Percentiles rank a stretch among this genome's conserved stretches.
phyloP scores from a whole-genome alignment of 2,329 filamentous ascomycete species.

The Microcyclosporella mali region DNA sequence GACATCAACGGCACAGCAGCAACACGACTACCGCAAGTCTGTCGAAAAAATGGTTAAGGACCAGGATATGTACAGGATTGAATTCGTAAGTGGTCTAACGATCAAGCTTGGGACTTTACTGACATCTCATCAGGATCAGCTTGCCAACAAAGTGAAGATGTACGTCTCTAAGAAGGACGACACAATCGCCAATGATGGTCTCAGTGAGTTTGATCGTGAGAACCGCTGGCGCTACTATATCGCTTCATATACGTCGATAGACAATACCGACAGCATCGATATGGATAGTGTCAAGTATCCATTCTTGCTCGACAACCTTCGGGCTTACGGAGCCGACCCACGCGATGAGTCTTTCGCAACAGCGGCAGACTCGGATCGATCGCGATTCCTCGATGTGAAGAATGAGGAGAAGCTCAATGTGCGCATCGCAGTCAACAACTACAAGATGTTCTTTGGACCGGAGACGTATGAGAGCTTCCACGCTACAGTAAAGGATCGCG shows the following conservation, averaged over 20 bases:
- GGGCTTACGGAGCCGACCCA: slow-evolving; percentile 32
- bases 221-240: slow-evolving; percentile 90
- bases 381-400: slow-evolving; percentile 21
- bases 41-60: slow-evolving; percentile 92
- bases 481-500: slow-evolving; percentile 28
- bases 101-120: not conserved
- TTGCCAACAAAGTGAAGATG: slow-evolving; percentile 61
- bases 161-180: slow-evolving; percentile 86
- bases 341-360: slow-evolving; percentile 15
- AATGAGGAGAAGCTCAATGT: slow-evolving; percentile 40
- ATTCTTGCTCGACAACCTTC: slow-evolving; percentile 36
- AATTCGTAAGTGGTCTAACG: slow-evolving; percentile 63
- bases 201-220: slow-evolving; percentile 44
- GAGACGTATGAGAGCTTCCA: slow-evolving; percentile 40
- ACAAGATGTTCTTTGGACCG: slow-evolving; percentile 39
- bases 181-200: slow-evolving; percentile 62
- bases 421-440: slow-evolving; percentile 39
- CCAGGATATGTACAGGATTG: slow-evolving; percentile 81
- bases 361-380: not conserved
- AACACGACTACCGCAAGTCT: slow-evolving; percentile 84
- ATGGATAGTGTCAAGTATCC: slow-evolving; percentile 30
- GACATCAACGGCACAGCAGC: slow-evolving; percentile 80
- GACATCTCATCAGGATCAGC: slow-evolving; percentile 51
- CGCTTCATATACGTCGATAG: slow-evolving; percentile 79
- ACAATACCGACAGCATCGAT: slow-evolving; percentile 59